Evolutionary conservation across 1,284 basidiomycete genomes (phyloP).

Genomic region (Cutaneotrichosporon cutaneum): DNA sequence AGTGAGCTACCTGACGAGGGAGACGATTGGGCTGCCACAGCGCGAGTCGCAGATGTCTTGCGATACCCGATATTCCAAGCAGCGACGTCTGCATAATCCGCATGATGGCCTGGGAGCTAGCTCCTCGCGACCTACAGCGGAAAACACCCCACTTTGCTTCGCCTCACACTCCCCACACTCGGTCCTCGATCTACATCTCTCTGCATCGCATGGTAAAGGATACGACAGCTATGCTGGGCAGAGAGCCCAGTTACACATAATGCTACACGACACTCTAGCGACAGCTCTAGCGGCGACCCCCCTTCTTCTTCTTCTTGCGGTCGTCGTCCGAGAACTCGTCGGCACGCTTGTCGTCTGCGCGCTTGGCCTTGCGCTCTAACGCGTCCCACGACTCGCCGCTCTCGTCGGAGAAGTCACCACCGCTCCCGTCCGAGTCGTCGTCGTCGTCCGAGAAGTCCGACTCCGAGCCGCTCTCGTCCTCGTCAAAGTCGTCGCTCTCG

Average conservation of each 20-base stretch:
- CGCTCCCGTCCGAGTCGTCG: slow-evolving; percentile 58
- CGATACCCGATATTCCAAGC: too few species aligned
- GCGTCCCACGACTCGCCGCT: slow-evolving; percentile 92
- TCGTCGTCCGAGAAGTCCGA: slow-evolving; percentile 51
- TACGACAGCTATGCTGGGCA: background rate
- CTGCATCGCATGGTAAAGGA: background rate
- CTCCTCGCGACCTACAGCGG: too few species aligned
- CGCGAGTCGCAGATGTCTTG: too few species aligned
- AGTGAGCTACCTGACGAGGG: too few species aligned
- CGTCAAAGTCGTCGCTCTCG: slow-evolving; percentile 49
- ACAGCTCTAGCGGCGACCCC: slow-evolving; percentile 17
- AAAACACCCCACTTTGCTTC: too few species aligned
- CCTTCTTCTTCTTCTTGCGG: slow-evolving; percentile 41
- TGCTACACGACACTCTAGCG: slow-evolving; percentile 16
- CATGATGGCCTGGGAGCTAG: too few species aligned
- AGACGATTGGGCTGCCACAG: too few species aligned
- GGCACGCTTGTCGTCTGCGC: slow-evolving; percentile 43
- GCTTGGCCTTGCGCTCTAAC: slow-evolving; percentile 80
- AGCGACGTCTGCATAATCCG: too few species aligned
- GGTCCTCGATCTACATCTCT: background rate
- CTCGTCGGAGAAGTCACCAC: slow-evolving; percentile 41
- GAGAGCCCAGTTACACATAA: slow-evolving; percentile 14
- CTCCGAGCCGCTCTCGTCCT: slow-evolving; percentile 51
- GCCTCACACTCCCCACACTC: too few species aligned
- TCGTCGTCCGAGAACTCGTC: slow-evolving; percentile 43